Evolutionary conservation across 2,329 filamentous ascomycete genomes (phyloP).

Genomic region (Curvularia spicifera): DNA sequence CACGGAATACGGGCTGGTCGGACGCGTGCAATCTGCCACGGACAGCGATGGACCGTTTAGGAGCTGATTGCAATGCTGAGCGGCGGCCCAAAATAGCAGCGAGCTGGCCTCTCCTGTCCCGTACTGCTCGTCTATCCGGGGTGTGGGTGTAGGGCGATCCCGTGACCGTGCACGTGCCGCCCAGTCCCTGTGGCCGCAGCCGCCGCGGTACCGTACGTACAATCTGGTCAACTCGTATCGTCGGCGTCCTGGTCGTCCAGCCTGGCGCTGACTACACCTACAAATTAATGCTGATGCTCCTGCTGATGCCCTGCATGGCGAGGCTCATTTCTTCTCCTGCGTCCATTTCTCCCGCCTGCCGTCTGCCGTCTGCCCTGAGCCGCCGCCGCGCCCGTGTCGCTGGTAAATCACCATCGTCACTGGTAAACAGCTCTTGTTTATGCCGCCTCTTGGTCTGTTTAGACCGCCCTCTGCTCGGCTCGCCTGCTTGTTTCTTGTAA

Average conservation of each 20-base stretch:
- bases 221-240: neutral
- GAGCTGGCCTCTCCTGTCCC: neutral
- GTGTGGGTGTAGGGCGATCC: slow-evolving; percentile 1
- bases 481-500: slow-evolving; percentile 16
- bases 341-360: neutral
- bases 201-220: neutral
- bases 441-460: slow-evolving; percentile 1
- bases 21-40: neutral
- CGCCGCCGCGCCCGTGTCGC: slow-evolving; percentile 6
- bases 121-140: slow-evolving; percentile 3
- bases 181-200: neutral
- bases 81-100: neutral
- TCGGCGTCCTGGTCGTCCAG: no score
- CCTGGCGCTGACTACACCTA: no score
- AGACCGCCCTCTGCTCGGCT: slow-evolving; percentile 7
- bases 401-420: slow-evolving; percentile 1
- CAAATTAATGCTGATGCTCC: no score
- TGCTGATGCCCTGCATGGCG: no score
- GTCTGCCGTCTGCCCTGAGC: slow-evolving; percentile 1
- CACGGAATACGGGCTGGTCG: neutral
- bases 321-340: neutral
- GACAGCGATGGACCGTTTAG: neutral
- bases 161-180: neutral
- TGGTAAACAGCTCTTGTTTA: slow-evolving; percentile 17
- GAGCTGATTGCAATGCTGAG: slow-evolving; percentile 1